Conservation (phyloP, 208 protist genomes). For the Leishmania guyanensis region DNA sequence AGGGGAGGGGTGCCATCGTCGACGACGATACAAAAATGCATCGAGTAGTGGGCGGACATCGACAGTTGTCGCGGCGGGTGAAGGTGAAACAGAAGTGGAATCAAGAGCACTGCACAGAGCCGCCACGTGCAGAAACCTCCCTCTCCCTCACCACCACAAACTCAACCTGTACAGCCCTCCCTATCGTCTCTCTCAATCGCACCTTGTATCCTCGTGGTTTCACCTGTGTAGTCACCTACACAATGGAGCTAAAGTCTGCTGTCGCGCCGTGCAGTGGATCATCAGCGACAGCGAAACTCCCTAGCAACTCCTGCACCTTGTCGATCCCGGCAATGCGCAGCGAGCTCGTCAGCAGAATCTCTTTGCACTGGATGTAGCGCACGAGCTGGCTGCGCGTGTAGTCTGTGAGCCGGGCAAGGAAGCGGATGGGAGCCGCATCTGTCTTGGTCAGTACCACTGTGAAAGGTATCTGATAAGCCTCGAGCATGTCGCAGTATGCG, state of each 20-base stretch:
- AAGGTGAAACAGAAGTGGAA: neutral
- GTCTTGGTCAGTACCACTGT: slow-evolving; percentile 89
- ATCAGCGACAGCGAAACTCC: slow-evolving; percentile 49
- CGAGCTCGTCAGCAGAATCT: slow-evolving; percentile 82
- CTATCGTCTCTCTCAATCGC: neutral
- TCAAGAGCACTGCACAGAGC: neutral
- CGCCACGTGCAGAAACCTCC: neutral
- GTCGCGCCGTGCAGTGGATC: slow-evolving; percentile 54
- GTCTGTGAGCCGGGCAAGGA: slow-evolving; percentile 81
- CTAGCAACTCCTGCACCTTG: slow-evolving; percentile 85
- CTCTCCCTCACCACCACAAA: neutral
- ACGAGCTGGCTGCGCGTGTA: slow-evolving; percentile 83
- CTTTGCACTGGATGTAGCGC: slow-evolving; percentile 83
- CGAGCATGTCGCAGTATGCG: slow-evolving; percentile 72
- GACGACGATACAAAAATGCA: neutral
- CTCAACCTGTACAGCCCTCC: neutral
- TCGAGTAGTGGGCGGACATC: neutral
- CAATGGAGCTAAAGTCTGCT: slow-evolving; percentile 78
- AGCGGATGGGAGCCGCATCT: slow-evolving; percentile 79
- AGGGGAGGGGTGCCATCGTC: neutral
- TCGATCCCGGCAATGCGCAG: slow-evolving; percentile 85
- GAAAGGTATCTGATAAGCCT: slow-evolving; percentile 71
- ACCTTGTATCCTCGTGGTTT: neutral
- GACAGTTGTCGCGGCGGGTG: neutral
- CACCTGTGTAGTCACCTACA: slow-evolving; percentile 28